These are phyloP conservation scores for Arthrobotrys entomopaga DNA, from an alignment of 2,329 filamentous ascomycete genomes.

Conservation along the genomic window DNA sequence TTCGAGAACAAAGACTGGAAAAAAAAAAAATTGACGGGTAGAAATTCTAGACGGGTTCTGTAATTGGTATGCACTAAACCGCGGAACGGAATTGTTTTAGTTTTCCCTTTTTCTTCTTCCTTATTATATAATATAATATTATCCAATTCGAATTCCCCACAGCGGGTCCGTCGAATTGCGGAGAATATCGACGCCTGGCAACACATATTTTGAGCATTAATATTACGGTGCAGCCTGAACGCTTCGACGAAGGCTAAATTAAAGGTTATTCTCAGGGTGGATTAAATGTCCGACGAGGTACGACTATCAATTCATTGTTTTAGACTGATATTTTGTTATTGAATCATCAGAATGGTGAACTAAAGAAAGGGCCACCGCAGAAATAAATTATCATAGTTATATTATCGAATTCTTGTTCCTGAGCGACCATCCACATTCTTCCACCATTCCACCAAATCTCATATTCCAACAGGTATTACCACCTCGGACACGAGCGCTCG, in stretches of 20 bases:
- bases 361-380: neutral
- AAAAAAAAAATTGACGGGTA: conserved; percentile 11
- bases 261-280: neutral
- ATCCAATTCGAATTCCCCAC: conserved; percentile 27
- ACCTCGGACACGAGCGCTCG: neutral
- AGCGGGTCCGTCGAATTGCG: conserved; percentile 30
- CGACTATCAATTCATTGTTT: conserved; percentile 35
- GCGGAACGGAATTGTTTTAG: conserved; percentile 14
- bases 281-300: conserved; percentile 51
- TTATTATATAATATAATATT: neutral
- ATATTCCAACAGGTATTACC: conserved; percentile 34
- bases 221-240: neutral
- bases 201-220: conserved; percentile 6
- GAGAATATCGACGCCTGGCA: conserved; percentile 26
- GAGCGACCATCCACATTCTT: conserved; percentile 30
- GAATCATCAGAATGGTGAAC: too few relatives aligned
- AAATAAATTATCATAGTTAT: conserved; percentile 11
- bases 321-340: neutral
- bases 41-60: conserved; percentile 21
- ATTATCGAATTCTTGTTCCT: conserved; percentile 30
- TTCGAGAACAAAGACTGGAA: neutral
- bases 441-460: conserved; percentile 28
- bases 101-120: conserved; percentile 9
- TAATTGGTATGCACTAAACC: conserved; percentile 24
- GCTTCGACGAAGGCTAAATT: too few relatives aligned